Evolutionary conservation across 371 early-diverging fungal genomes (phyloP).

Genomic region (Massospora cicadina): DNA sequence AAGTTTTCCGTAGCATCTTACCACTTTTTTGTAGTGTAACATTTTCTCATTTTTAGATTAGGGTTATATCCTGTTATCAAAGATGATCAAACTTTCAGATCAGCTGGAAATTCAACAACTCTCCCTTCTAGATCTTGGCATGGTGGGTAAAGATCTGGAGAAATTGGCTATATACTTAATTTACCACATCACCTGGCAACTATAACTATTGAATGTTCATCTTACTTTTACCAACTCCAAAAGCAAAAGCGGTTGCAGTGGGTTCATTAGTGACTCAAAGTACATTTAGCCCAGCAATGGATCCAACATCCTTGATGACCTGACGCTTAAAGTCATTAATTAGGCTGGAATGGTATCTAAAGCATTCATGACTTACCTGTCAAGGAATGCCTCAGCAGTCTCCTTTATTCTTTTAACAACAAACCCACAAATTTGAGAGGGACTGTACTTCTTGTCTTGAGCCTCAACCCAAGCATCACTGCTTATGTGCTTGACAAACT

Average conservation of each 20-base stretch:
- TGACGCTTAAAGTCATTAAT: slow-evolving; percentile 96
- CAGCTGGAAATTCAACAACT: no score
- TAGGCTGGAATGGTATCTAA: slow-evolving; percentile 88
- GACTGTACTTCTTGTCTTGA: slow-evolving; percentile 80
- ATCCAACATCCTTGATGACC: slow-evolving; percentile 97
- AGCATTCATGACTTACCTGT: slow-evolving; percentile 72
- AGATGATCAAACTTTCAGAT: no score
- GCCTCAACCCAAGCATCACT: slow-evolving; percentile 97
- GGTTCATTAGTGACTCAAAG: slow-evolving; percentile 98
- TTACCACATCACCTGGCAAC: no score
- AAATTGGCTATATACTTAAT: no score
- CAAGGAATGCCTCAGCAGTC: slow-evolving; percentile 77
- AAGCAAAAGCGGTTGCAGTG: slow-evolving; percentile 97
- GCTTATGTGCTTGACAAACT: slow-evolving; percentile 76
- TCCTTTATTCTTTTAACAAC: slow-evolving; percentile 91
- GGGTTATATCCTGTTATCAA: no score
- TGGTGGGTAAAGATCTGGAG: no score
- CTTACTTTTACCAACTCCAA: slow-evolving; percentile 97
- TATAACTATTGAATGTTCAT: no score
- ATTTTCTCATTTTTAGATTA: no score
- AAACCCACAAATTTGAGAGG: slow-evolving; percentile 87
- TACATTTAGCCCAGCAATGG: slow-evolving; percentile 91
- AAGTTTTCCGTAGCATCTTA: no score
- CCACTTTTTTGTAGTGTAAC: no score
- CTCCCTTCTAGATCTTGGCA: no score